These are phyloP conservation scores for Bryoglossum gracile DNA, from an alignment of 495 filamentous ascomycete species.

Conservation along the genomic window DNA sequence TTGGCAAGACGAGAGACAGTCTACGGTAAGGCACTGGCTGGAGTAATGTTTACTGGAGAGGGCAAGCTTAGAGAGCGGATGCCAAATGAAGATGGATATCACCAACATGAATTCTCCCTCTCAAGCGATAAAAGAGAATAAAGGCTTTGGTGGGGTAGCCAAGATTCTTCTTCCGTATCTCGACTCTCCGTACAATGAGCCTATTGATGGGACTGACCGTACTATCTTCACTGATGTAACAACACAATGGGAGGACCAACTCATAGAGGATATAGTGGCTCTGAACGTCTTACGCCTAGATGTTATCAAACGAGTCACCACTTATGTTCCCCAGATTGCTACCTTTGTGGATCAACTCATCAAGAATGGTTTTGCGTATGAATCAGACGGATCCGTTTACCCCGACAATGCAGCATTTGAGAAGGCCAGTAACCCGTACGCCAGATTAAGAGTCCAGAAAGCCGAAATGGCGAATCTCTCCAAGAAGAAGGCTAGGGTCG, in stretches of 20 bases:
- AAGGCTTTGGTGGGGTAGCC: conserved; percentile 42
- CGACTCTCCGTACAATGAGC: conserved; percentile 66
- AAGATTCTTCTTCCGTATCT: conserved; percentile 79
- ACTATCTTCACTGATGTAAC: conserved; percentile 75
- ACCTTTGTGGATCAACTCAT: conserved; percentile 61
- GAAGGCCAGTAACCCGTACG: conserved; percentile 72
- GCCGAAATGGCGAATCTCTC: conserved; percentile 70
- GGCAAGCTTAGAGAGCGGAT: conserved; percentile 57
- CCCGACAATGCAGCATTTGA: conserved; percentile 91
- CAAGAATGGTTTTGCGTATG: conserved; percentile 82
- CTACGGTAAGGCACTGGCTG: conserved; percentile 57
- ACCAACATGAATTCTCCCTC: conserved; percentile 62
- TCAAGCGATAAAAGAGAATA: conserved; percentile 42
- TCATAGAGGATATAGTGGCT: conserved; percentile 74
- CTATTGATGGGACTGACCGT: conserved; percentile 62
- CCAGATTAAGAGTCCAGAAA: conserved; percentile 83
- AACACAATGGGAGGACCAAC: conserved; percentile 71
- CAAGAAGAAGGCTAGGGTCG: conserved; percentile 88
- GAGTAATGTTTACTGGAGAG: conserved; percentile 54
- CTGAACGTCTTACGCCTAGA: conserved; percentile 83
- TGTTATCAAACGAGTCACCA: conserved; percentile 76
- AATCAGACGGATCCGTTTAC: conserved; percentile 81
- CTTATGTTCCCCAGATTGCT: conserved; percentile 78
- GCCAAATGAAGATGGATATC: conserved; percentile 94
- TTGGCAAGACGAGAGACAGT: conserved; percentile 45